Evolutionary conservation across 2,329 filamentous ascomycete species (phyloP).

Genomic region (Trichophyton rubrum): DNA sequence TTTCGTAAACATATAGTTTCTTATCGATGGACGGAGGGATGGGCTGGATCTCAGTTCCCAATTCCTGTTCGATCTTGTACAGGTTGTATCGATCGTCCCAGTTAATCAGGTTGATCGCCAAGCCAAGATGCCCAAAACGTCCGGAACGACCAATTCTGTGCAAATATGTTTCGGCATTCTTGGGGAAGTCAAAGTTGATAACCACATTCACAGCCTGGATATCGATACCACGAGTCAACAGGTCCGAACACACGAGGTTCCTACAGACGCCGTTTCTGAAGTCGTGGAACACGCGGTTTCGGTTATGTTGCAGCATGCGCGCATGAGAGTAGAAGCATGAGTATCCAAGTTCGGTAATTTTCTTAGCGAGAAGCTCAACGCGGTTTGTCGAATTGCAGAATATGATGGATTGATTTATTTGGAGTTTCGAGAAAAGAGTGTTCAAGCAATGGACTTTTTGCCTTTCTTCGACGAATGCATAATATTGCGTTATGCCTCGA

Average conservation of each 20-base stretch:
- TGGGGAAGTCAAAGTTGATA: constrained; percentile 99
- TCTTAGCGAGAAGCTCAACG: constrained; percentile 93
- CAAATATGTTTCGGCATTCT: constrained; percentile 97
- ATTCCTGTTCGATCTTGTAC: constrained; percentile 94
- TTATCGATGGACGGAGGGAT: constrained; percentile 93
- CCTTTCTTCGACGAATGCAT: constrained; percentile 98
- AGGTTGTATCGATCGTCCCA: constrained; percentile 99
- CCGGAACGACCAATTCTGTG: constrained; percentile 97
- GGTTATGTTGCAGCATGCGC: constrained; percentile 86
- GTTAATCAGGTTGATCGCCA: constrained; percentile 98
- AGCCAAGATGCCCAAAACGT: constrained; percentile 88
- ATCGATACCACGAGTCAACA: constrained; percentile 96
- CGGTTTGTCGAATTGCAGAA: constrained; percentile 99
- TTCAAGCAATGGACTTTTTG: constrained; percentile 98
- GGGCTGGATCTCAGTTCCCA: constrained; percentile 95
- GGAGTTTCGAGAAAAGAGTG: constrained; percentile 95
- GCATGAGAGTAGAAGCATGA: constrained; percentile 99
- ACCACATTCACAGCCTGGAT: constrained; percentile 99
- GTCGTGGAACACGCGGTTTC: constrained; percentile 98
- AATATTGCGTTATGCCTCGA: constrained; percentile 96
- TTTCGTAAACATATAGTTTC: constrained; percentile 95
- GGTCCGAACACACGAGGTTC: constrained; percentile 94
- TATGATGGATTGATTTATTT: constrained; percentile 99
- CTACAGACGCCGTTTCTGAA: constrained; percentile 97
- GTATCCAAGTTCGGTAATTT: constrained; percentile 97